Base-by-base conservation (phyloP, 2,329 filamentous ascomycete genomes). In the Neoscytalidium dimidiatum region DNA sequence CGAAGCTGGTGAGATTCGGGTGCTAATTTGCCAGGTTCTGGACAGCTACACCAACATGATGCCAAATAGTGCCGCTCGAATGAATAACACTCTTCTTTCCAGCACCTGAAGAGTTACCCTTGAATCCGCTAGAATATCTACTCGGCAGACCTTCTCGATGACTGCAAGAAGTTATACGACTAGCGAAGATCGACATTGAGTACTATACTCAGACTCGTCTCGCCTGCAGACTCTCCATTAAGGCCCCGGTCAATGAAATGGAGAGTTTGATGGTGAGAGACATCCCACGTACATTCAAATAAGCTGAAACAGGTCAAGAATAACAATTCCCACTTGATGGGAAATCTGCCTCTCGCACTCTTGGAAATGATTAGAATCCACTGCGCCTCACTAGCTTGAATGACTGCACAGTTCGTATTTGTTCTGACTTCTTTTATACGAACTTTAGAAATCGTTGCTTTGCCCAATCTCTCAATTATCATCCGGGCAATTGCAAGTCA, bases 151-250 rank as follows among this genome's bases (percentile, higher is more conserved):
- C 81, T 73, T 74, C 69, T 68, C 72, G 69, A 90, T 92, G 91
- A 89, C 88, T 90, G 85, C 71, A 72, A 87, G 87, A 88, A 92
- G 92, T 90, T 97, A 97, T 88, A 96, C 91, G 88, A 88, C 86
- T 94, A 87, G 92, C 92, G 91, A 85, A 97, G 84, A 97, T 80
- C 73, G 85, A 95, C 80, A 74, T 76, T 72, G 78, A 71, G 75
- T 82, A 85, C 81, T 86, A 80, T 69, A 72, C 67, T 62, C 68
- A 69, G 68, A 75, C 82, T 79, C 80, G 78, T 85, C 90, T 93
- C 83, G 83, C 89, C 89, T 88, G 90, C 92, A 94, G 91, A 94
- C 88, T 89, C 87, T 86, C 86, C 77, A 83, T 80, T 82, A 86
- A 84, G 81, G 74, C 76, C 77, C 73, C 68, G 78, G 75, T 82